Evolutionary conservation across 768 basidiomycete species (phyloP).

Genomic region (Lentinus tigrinus): DNA sequence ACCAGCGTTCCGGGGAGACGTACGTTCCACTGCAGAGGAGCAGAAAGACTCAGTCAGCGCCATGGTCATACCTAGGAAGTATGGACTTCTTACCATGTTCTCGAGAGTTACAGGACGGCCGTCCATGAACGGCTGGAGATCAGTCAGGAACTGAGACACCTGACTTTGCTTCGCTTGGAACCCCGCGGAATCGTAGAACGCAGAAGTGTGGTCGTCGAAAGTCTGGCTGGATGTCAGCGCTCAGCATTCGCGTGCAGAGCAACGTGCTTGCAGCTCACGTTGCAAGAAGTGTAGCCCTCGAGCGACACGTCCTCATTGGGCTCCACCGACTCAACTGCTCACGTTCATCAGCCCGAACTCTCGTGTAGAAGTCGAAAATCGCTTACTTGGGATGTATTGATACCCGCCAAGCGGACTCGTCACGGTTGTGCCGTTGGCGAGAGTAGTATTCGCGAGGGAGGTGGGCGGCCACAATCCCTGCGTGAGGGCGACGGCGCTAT

Average conservation of each 20-base stretch:
- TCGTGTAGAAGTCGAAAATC: too few species aligned
- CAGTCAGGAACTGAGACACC: constrained; percentile 46
- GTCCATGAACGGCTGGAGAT: constrained; percentile 51
- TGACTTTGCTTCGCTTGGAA: constrained; percentile 48
- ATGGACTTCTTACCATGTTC: constrained; percentile 51
- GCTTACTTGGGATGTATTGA: constrained; percentile 51
- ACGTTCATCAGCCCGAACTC: neutral
- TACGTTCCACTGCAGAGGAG: constrained; percentile 44
- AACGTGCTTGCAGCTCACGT: constrained; percentile 32
- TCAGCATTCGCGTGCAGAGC: constrained; percentile 4
- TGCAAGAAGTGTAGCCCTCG: constrained; percentile 66
- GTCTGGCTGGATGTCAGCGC: constrained; percentile 12
- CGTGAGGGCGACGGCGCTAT: constrained; percentile 63
- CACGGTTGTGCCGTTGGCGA: constrained; percentile 67
- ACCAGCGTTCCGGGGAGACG: neutral
- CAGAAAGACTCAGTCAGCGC: constrained; percentile 11
- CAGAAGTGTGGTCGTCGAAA: constrained; percentile 34
- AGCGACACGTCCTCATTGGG: constrained; percentile 60
- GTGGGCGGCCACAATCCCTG: constrained; percentile 69
- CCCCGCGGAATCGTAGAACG: constrained; percentile 53
- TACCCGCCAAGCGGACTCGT: constrained; percentile 64
- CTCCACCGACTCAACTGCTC: constrained; percentile 60
- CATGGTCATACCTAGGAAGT: too few species aligned
- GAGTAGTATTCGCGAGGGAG: constrained; percentile 42
- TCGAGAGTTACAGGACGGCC: constrained; percentile 49